These are phyloP conservation scores for Raddia guianensis DNA, from an alignment of 176 grass and related monocot species.

Conservation along the genomic window DNA sequence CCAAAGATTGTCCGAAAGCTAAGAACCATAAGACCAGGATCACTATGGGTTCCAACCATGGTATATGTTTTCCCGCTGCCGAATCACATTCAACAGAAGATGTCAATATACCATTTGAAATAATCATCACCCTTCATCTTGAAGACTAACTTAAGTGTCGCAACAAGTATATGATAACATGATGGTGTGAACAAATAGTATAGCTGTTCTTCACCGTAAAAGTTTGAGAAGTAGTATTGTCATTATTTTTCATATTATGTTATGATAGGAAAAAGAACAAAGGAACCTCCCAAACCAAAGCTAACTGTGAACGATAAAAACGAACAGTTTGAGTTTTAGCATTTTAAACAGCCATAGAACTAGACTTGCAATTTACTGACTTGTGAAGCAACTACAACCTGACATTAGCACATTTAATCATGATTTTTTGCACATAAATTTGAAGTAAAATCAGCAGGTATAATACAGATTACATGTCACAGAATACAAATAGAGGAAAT, in stretches of 20 bases:
- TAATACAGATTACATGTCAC: neutral
- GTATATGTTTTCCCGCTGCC: slow-evolving; percentile 98
- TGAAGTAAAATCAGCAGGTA: neutral
- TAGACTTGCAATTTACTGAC: neutral
- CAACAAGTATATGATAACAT: neutral
- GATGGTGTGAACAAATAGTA: neutral
- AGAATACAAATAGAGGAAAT: neutral
- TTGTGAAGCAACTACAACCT: neutral
- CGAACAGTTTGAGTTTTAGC: neutral
- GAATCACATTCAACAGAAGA: slow-evolving; percentile 32
- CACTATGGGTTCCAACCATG: slow-evolving; percentile 85
- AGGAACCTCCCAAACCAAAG: slow-evolving; percentile 1
- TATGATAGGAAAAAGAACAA: slow-evolving; percentile 8
- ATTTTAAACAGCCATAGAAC: neutral
- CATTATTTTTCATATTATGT: neutral
- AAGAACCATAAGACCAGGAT: slow-evolving; percentile 99
- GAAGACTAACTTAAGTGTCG: neutral
- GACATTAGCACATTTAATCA: neutral
- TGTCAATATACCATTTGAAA: slow-evolving; percentile 30
- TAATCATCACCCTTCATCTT: neutral
- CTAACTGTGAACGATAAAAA: neutral
- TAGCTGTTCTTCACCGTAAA: neutral
- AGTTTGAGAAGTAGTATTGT: neutral
- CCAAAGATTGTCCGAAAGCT: slow-evolving; percentile 98
- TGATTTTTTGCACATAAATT: slow-evolving; percentile 4